Conservation (phyloP, 345 rosid species). For the Euphorbia pulcherrima region DNA sequence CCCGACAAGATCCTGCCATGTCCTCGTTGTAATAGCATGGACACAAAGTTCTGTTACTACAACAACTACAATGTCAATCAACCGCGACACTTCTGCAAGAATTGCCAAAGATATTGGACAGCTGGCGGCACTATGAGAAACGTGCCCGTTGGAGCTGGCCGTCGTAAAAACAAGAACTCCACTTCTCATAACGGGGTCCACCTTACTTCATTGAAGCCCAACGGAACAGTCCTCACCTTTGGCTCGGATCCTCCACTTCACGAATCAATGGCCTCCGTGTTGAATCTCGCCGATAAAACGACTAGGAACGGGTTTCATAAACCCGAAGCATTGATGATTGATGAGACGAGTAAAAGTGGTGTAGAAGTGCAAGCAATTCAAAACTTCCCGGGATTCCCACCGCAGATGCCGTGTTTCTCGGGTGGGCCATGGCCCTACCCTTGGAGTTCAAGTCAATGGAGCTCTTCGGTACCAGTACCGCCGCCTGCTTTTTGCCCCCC, state of each 20-base stretch:
- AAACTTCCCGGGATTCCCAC: slow-evolving; percentile 35
- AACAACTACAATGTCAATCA: slow-evolving; percentile 38
- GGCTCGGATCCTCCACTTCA: slow-evolving; percentile 69
- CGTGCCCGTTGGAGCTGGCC: slow-evolving; percentile 38
- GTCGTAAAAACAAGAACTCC: slow-evolving; percentile 32
- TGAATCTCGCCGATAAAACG: slow-evolving; percentile 68
- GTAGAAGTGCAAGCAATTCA: slow-evolving; percentile 23
- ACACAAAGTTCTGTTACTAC: slow-evolving; percentile 35
- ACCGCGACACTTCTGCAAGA: slow-evolving; percentile 36
- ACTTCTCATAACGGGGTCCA: slow-evolving; percentile 49
- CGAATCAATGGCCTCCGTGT: slow-evolving; percentile 75
- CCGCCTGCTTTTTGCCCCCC: slow-evolving; percentile 50
- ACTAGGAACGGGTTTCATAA: slow-evolving; percentile 48
- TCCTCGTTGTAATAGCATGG: slow-evolving; percentile 39
- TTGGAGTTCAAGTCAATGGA: slow-evolving; percentile 58
- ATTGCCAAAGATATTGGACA: slow-evolving; percentile 39
- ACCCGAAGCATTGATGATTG: slow-evolving; percentile 41
- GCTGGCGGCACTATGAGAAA: slow-evolving; percentile 39
- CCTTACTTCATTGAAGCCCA: slow-evolving; percentile 55
- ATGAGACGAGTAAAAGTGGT: slow-evolving; percentile 28
- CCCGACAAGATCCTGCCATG: slow-evolving; percentile 34
- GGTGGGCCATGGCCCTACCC: slow-evolving; percentile 57
- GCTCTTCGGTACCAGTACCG: slow-evolving; percentile 33
- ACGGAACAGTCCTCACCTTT: slow-evolving; percentile 68
- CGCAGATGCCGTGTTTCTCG: slow-evolving; percentile 48